Evolutionary conservation across 768 basidiomycete genomes (phyloP).

Genomic region (Porpolomopsis calyptriformis): DNA sequence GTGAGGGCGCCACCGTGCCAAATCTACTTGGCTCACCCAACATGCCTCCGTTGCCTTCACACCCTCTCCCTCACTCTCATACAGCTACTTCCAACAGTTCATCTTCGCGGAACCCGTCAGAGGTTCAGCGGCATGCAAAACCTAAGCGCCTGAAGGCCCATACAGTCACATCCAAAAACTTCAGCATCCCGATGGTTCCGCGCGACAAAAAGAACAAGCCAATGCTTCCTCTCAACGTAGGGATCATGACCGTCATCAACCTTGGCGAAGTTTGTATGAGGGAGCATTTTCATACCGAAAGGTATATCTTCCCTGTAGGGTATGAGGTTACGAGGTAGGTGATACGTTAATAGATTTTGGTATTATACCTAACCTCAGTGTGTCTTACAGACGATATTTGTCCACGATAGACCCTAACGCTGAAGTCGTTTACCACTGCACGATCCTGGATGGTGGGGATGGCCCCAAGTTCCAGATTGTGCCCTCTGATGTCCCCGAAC

Average conservation of each 20-base stretch:
- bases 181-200: slow-evolving; percentile 69
- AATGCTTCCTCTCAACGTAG: slow-evolving; percentile 69
- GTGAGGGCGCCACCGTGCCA: not conserved
- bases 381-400: slow-evolving; percentile 50
- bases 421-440: slow-evolving; percentile 73
- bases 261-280: slow-evolving; percentile 72
- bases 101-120: slow-evolving; percentile 16
- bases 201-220: slow-evolving; percentile 63
- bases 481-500: slow-evolving; percentile 58
- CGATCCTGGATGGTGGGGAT: slow-evolving; percentile 76
- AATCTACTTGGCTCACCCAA: slow-evolving; percentile 2
- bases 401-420: slow-evolving; percentile 58
- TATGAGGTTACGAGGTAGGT: slow-evolving; percentile 71
- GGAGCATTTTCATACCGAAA: slow-evolving; percentile 78
- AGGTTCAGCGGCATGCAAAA: slow-evolving; percentile 44
- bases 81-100: slow-evolving; percentile 8
- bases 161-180: slow-evolving; percentile 67
- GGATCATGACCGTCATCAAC: slow-evolving; percentile 74
- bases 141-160: slow-evolving; percentile 75
- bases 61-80: slow-evolving; percentile 6
- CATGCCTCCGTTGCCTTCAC: slow-evolving; percentile 1
- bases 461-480: slow-evolving; percentile 81
- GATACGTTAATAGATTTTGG: not conserved
- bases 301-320: slow-evolving; percentile 83
- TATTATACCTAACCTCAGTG: not conserved